Base-by-base conservation (phyloP, 2,329 filamentous ascomycete species). In the Geosmithia putterillii region DNA sequence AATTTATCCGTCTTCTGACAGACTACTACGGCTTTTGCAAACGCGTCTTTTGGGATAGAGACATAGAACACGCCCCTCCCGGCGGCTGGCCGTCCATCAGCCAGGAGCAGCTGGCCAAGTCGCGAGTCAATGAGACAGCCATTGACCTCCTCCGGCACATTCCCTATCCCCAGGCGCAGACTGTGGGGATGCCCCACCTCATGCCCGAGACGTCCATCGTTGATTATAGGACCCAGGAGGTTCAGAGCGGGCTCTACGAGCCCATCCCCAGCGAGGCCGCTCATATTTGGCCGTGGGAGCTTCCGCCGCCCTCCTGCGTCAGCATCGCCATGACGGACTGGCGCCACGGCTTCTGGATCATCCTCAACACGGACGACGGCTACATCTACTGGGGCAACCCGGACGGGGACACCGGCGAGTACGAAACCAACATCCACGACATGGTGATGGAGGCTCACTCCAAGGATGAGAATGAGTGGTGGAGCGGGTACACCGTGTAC, bases 21-120 rank as follows among this genome's bases (percentile, higher is more conserved):
- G 49, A 48, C 44, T 48, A 48, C 41, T 50, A 46, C 45, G 41
- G 49, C 19, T 50, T 50, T 25, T 48, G 46, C 20, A 41, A 41
- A 35, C 48, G 47, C 35, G 34, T 41, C 23, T 52, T 48, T 42
- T 50, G 49, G 47, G 23, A 45, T 10, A 10, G 6, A 7, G 6
- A 6, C 7, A 25, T 25, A 10, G 23, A 7, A 10, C n/a, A 23
- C 34, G n/a, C 45, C 42, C 35, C 40, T 46, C n/a, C 39, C 4
- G 37, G 43, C 42, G 48, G 50, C 36, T 52, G 49, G 48, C 38
- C 46, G 2, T 40, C 19, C 1, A 47, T 50, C 44, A 48, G 25
- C 41, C 39, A 42, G 7, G 40, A 50, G 19, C 39, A 41, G 14
- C 35, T 51, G 23, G 43, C 42, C 32, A 28, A 21, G 18, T 42